Evolutionary conservation across 108 stramenopile species (phyloP).

Genomic region (Mediolabrus comicus): DNA sequence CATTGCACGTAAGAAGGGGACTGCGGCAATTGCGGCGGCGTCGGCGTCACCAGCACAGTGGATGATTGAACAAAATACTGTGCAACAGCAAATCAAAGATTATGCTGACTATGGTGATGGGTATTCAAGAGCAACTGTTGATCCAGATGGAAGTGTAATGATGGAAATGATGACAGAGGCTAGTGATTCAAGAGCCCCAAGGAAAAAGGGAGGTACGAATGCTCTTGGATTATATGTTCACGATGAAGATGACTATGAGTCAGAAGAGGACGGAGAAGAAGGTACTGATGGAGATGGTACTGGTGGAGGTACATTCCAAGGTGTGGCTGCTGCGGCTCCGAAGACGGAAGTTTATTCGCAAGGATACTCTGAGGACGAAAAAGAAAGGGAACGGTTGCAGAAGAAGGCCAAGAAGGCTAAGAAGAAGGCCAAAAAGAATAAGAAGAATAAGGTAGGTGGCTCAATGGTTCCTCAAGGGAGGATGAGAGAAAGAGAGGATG

Average conservation of each 20-base stretch:
- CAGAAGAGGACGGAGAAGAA: neutral
- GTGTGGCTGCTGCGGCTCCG: conserved; percentile 5
- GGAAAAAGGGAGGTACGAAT: neutral
- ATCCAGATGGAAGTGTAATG: conserved; percentile 16
- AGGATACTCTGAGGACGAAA: neutral
- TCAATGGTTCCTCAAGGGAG: neutral
- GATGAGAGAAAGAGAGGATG: neutral
- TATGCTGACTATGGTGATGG: conserved; percentile 1
- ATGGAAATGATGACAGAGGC: conserved; percentile 18
- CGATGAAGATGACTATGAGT: neutral
- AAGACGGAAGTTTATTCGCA: conserved; percentile 9
- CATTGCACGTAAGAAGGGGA: neutral
- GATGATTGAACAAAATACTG: neutral
- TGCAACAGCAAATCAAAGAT: conserved; percentile 1
- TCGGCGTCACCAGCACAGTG: neutral
- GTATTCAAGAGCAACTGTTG: neutral
- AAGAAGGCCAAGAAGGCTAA: neutral
- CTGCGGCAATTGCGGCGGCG: neutral
- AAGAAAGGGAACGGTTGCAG: neutral
- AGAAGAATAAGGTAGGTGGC: conserved; percentile 1
- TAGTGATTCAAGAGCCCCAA: neutral
- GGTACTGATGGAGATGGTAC: conserved; percentile 2
- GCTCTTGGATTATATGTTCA: neutral
- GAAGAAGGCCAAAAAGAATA: neutral
- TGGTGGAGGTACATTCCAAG: neutral